Percentiles rank a stretch among this genome's conserved stretches.
Evolutionary conservation across 164 flowering plant species (phyloP).

Genomic region (Macadamia tetraphylla): DNA sequence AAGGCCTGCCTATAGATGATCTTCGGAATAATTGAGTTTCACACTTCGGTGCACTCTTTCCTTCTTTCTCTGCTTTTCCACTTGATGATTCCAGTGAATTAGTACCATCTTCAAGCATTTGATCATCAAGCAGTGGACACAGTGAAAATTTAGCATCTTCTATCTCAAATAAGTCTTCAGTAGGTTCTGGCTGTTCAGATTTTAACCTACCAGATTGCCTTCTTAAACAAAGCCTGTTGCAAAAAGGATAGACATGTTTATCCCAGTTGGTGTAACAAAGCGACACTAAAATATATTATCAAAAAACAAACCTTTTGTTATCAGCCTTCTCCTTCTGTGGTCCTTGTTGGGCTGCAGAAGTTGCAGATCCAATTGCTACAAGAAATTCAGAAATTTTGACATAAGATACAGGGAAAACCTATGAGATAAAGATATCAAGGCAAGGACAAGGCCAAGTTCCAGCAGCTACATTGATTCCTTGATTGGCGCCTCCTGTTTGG

Average conservation of each 20-base stretch:
- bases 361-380: slow-evolving; percentile 47
- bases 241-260: not conserved
- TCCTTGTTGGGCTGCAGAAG: slow-evolving; percentile 18
- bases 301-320: slow-evolving; percentile 43
- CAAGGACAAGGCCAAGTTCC: not conserved
- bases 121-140: slow-evolving; percentile 1
- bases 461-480: slow-evolving; percentile 48
- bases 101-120: slow-evolving; percentile 15
- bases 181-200: slow-evolving; percentile 24
- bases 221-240: slow-evolving; percentile 44
- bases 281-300: not conserved
- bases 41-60: slow-evolving; percentile 6
- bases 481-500: slow-evolving; percentile 34
- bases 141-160: slow-evolving; percentile 35
- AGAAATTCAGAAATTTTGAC: slow-evolving; percentile 2
- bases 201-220: slow-evolving; percentile 56
- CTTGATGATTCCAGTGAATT: slow-evolving; percentile 9
- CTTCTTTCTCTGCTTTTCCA: slow-evolving; percentile 11
- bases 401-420: not conserved
- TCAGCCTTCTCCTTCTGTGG: slow-evolving; percentile 32
- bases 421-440: not conserved
- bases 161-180: slow-evolving; percentile 53
- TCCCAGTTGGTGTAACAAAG: not conserved
- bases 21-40: slow-evolving; percentile 28
- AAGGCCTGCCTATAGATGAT: slow-evolving; percentile 65